Evolutionary conservation across 1,139 yeast species (phyloP), one percentile per base, ranked within the genome.

Genomic region (Saccharomyces hybrid): DNA sequence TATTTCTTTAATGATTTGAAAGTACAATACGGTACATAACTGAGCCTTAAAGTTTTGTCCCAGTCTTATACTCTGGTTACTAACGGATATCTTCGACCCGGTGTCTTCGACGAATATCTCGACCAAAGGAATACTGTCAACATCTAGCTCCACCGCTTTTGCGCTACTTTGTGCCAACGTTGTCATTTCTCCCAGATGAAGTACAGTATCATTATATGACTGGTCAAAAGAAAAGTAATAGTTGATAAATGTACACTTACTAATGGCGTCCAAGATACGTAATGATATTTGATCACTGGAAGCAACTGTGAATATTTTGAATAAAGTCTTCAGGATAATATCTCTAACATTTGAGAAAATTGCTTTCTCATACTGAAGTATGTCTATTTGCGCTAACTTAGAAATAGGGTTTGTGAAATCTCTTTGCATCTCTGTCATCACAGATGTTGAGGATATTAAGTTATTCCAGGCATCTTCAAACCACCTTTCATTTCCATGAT

Each of bases 1-100:
- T 49, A 82, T 82, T 61, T 83, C 80, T 59, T 81, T 81, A 49
- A 89, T 73, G 46, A 93, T 80, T 61, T 95, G 77, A 73, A 93
- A 90, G 52, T 93, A 75, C 0, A 93, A 91, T 51, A 91, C 90
- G 1, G 90, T 79, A 4, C 96, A 87, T 59, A 93, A 75, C 67
- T 95, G 99, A 0, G 96, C 96, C 64, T 91, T 89, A 72, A 88
- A 88, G 65, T 90, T 95, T 51, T 86, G 78, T 6, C 99, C 99
- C 68, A 93, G 84, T 69, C 85, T 80, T 8, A 90, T 89, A 0
- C 96, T 82, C 57, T 83, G 73, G 56, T 88, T 91, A 66, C 95
- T 85, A 2, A 93, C 93, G 9, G 88, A 84, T 42, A 85, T 75
- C 2, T 82, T 79, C 26, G 82, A 84, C 29, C 64, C 60, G 1